These are phyloP conservation scores for Camellia sinensis DNA, from an alignment of 148 eudicot species.

Conservation along the genomic window DNA sequence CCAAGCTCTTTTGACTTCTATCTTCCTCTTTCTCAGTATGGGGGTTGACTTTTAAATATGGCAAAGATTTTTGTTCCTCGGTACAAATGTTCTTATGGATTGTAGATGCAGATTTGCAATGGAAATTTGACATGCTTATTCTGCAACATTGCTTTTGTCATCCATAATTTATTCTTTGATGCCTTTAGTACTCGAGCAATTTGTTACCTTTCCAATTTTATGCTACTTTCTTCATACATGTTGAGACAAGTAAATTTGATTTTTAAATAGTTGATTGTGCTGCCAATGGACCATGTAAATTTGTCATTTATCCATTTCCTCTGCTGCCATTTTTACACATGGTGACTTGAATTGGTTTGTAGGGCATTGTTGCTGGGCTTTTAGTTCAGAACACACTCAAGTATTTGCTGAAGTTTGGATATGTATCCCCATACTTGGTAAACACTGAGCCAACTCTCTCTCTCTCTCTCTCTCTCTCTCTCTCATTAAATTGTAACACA, in stretches of 20 bases:
- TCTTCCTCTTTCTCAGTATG: background rate
- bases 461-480: slow-evolving; percentile 2
- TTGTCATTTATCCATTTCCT: background rate
- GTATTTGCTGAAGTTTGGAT: slow-evolving; percentile 83
- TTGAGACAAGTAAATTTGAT: too few relatives aligned
- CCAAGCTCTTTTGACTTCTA: slow-evolving; percentile 2
- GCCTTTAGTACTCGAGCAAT: too few relatives aligned
- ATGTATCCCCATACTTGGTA: slow-evolving; percentile 85
- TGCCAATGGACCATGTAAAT: background rate
- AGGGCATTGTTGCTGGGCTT: slow-evolving; percentile 99
- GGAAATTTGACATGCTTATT: background rate
- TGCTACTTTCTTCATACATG: too few relatives aligned
- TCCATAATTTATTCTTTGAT: background rate
- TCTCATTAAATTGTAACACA: background rate
- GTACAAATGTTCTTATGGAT: too few relatives aligned
- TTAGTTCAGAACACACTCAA: slow-evolving; percentile 91
- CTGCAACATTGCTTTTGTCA: background rate
- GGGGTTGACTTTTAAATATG: background rate
- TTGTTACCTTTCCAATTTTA: too few relatives aligned
- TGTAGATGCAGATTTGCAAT: background rate
- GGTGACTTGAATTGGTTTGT: slow-evolving; percentile 22
- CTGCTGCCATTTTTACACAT: slow-evolving; percentile 10
- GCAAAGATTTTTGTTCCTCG: background rate
- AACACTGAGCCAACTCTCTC: background rate
- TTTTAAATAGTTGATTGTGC: background rate